phyloP scores from a whole-genome alignment of 345 rosid species.

The Cardamine resedifolia region DNA sequence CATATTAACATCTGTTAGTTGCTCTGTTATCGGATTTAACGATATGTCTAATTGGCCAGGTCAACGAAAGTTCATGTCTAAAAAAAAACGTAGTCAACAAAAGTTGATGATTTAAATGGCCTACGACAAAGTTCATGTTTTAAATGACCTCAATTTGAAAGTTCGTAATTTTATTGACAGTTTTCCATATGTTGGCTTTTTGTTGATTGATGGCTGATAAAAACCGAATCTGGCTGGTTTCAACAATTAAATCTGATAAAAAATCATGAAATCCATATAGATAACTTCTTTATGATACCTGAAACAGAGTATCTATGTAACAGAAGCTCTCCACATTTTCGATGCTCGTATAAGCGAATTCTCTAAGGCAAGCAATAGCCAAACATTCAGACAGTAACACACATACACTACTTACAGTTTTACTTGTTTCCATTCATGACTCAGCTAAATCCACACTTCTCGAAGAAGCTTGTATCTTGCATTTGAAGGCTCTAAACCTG shows the following conservation, averaged over 20 bases:
- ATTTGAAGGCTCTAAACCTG: constrained; percentile 35
- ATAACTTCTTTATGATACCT: neutral
- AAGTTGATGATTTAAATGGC: no score
- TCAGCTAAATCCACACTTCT: constrained; percentile 66
- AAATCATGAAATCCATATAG: neutral
- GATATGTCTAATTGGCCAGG: no score
- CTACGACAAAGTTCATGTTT: no score
- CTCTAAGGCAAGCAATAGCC: neutral
- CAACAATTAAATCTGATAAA: neutral
- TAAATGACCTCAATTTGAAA: no score
- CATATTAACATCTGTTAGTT: no score
- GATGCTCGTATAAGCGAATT: neutral
- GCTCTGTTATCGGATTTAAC: no score
- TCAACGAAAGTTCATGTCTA: no score
- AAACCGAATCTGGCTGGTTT: neutral
- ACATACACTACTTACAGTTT: neutral
- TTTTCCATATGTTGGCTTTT: neutral
- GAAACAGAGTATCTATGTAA: constrained; percentile 8
- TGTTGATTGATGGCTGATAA: neutral
- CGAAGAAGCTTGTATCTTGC: constrained; percentile 80
- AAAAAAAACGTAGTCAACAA: no score
- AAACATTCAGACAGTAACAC: neutral
- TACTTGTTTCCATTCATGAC: constrained; percentile 2
- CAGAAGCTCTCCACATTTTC: constrained; percentile 3
- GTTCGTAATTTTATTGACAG: no score